phyloP scores from a whole-genome alignment of 768 basidiomycete genomes.

The Vararia minispora region DNA sequence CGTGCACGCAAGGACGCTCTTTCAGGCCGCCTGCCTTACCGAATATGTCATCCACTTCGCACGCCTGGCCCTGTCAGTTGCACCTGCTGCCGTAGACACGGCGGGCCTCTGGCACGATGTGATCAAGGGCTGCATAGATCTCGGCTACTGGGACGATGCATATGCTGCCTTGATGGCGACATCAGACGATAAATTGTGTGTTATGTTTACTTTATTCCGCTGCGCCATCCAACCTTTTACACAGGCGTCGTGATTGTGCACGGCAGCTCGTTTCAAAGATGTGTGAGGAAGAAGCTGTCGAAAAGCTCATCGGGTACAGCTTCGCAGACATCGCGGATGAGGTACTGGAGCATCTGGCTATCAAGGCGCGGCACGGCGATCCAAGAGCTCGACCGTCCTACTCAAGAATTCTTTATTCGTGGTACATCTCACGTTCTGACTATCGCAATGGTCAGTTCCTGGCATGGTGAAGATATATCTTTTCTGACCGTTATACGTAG shows the following conservation, averaged over 20 bases:
- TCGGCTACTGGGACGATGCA: slow-evolving; percentile 77
- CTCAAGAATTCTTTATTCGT: slow-evolving; percentile 87
- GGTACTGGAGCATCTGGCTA: slow-evolving; percentile 79
- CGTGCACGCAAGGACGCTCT: slow-evolving; percentile 63
- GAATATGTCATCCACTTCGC: slow-evolving; percentile 64
- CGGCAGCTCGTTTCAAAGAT: slow-evolving; percentile 80
- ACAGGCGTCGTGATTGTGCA: slow-evolving; percentile 73
- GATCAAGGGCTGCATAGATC: slow-evolving; percentile 62
- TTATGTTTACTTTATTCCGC: slow-evolving; percentile 9
- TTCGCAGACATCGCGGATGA: slow-evolving; percentile 80
- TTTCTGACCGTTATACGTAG: slow-evolving; percentile 27
- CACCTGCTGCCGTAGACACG: slow-evolving; percentile 39
- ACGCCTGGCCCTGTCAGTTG: slow-evolving; percentile 68
- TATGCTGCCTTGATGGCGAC: slow-evolving; percentile 67
- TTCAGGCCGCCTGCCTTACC: slow-evolving; percentile 45
- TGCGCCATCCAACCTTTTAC: slow-evolving; percentile 1
- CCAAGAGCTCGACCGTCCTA: slow-evolving; percentile 79
- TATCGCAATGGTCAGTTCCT: slow-evolving; percentile 73
- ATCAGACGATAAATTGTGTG: slow-evolving; percentile 75
- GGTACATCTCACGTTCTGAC: slow-evolving; percentile 81
- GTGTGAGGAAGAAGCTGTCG: slow-evolving; percentile 83
- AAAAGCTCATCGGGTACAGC: slow-evolving; percentile 67
- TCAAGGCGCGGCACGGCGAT: slow-evolving; percentile 91
- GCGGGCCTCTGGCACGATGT: slow-evolving; percentile 71
- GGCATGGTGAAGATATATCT: not conserved